These are phyloP conservation scores for Ceriops decandra DNA, from an alignment of 345 rosid genomes.

Conservation along the genomic window DNA sequence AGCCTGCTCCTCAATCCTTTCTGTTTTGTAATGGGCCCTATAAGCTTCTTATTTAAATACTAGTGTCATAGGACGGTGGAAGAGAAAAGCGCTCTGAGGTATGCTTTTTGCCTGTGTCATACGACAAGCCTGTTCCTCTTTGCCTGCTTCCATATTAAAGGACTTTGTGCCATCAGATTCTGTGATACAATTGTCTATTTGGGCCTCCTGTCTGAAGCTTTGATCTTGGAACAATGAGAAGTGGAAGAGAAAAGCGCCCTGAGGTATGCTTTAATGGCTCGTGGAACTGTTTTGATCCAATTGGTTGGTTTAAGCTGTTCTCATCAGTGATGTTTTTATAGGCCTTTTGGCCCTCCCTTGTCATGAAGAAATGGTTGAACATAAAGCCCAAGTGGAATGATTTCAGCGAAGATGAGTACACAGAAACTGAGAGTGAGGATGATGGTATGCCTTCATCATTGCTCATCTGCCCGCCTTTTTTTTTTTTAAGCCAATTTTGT, in stretches of 20 bases:
- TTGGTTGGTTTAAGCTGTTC: not conserved
- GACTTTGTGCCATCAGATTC: slow-evolving; percentile 4
- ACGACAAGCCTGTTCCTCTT: slow-evolving; percentile 6
- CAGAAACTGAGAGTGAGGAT: slow-evolving; percentile 91
- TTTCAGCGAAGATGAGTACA: slow-evolving; percentile 94
- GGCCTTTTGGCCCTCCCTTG: slow-evolving; percentile 91
- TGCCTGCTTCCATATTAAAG: slow-evolving; percentile 22
- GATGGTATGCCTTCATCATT: slow-evolving; percentile 47
- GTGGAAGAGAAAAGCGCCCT: slow-evolving; percentile 56
- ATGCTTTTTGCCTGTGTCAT: too few species aligned
- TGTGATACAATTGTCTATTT: not conserved
- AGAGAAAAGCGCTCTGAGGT: too few species aligned
- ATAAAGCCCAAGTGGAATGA: slow-evolving; percentile 74
- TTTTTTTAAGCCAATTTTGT: not conserved
- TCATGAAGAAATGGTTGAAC: slow-evolving; percentile 97
- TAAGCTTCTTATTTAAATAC: slow-evolving; percentile 34
- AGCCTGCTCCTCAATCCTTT: slow-evolving; percentile 22
- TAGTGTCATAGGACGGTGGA: slow-evolving; percentile 27
- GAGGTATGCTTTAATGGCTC: slow-evolving; percentile 46
- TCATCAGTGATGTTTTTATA: slow-evolving; percentile 24
- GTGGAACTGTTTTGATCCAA: slow-evolving; percentile 10
- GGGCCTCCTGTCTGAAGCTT: slow-evolving; percentile 8
- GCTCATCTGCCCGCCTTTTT: not conserved
- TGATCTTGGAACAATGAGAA: slow-evolving; percentile 42
- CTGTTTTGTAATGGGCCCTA: slow-evolving; percentile 14